Base-by-base conservation (phyloP, 257 asterid species). In the Eucommia ulmoides region DNA sequence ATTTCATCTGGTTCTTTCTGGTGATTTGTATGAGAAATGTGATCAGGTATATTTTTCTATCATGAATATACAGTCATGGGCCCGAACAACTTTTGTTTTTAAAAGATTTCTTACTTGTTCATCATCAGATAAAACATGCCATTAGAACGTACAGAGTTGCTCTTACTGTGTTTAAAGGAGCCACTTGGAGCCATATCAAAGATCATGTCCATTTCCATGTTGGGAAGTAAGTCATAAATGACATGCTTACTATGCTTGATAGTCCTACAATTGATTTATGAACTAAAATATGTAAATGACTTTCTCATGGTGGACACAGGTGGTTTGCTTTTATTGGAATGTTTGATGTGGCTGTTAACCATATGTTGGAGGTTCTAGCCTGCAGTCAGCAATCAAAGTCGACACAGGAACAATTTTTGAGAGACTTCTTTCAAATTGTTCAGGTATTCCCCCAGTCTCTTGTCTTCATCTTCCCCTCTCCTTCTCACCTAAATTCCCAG, bases 21-120 rank as follows among this genome's bases (percentile, higher is more conserved):
- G 99, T 19, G 95, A 86, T 67, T 84, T 86, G 66, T 91, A 91
- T 81, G 77, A 75, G 78, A 81, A 81, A 81, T 83, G 92, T 70
- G 94, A 81, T 71, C 99, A 91, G 95, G 99, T 89, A 66, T 53
- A n/a, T n/a, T n/a, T n/a, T n/a, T n/a, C n/a, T n/a, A n/a, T n/a
- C n/a, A n/a, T n/a, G n/a, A n/a, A n/a, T n/a, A n/a, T n/a, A n/a
- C n/a, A n/a, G n/a, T n/a, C n/a, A n/a, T n/a, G n/a, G n/a, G n/a
- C n/a, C n/a, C n/a, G n/a, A n/a, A n/a, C n/a, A n/a, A n/a, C n/a
- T n/a, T n/a, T n/a, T n/a, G n/a, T n/a, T n/a, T n/a, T 63, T 54
- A 63, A 49, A 67, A 20, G 53, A 45, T 45, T 62, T 7, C 41
- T 67, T 46, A 62, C 58, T 46, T 55, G 38, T 54, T 47, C 51